Evolutionary conservation across 208 protist genomes (phyloP), one percentile per base, ranked within the genome.

Genomic region (Trypanosomatidae sp.): DNA sequence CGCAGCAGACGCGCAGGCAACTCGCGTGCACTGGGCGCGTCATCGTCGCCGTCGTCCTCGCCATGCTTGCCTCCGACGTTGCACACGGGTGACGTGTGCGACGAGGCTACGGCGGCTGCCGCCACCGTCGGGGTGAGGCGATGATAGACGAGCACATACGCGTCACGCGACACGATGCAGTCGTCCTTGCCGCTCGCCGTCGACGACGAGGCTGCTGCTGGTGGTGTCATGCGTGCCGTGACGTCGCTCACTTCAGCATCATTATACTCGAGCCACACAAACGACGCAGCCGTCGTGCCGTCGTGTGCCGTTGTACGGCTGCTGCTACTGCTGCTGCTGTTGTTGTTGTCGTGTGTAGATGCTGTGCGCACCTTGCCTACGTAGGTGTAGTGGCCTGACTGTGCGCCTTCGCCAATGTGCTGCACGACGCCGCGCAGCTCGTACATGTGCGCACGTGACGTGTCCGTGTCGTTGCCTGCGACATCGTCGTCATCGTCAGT

Each of bases 351-450:
- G 4, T 6, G n/a, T 0, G 50, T 13, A 2, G 32, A 18, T 5
- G 22, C 18, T 11, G 4, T 16, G 19, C 40, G 50, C 4, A 84
- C 61, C 49, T 74, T 80, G 3, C 67, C 70, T 38, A 79, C 52
- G 61, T 76, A 91, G 6, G 77, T 87, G 63, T 91, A 91, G 60
- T 91, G 82, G 15, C 82, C 82, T 16, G 60, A 79, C 2, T 67
- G 33, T 3, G 82, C 82, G 2, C 53, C 67, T 15, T 73, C 61
- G 21, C 82, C 77, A 13, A 72, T 43, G 48, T 91, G 82, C 49
- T 87, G 79, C 10, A 91, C 47, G 4, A 91, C 57, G 20, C 82
- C 82, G 16, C 65, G 51, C 24, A 91, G 65, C 53, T 67, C 61
- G 48, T 87, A 91, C 26, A 43, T 28, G 21, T 59, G 25, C 4